phyloP scores from a whole-genome alignment of 108 stramenopile species.

The Bacterosira constricta region DNA sequence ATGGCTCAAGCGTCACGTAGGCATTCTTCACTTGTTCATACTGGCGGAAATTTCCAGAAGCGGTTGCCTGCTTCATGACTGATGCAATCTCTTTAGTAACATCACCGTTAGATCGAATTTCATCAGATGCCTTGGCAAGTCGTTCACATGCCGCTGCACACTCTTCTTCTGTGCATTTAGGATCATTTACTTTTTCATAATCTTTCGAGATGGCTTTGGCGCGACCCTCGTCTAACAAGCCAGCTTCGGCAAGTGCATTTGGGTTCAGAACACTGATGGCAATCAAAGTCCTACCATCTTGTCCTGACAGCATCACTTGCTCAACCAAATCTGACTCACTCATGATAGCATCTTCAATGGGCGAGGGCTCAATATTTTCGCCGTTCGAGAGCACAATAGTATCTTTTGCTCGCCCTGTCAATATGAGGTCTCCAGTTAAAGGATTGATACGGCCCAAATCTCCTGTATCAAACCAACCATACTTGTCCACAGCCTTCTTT shows the following conservation, averaged over 20 bases:
- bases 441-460: constrained; percentile 72
- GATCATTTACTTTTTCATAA: constrained; percentile 74
- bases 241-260: constrained; percentile 63
- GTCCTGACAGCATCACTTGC: constrained; percentile 93
- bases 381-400: constrained; percentile 76
- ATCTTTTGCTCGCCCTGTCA: constrained; percentile 77
- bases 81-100: constrained; percentile 52
- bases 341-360: constrained; percentile 73
- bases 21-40: constrained; percentile 85
- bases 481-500: constrained; percentile 52
- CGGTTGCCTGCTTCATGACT: constrained; percentile 62
- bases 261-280: constrained; percentile 85
- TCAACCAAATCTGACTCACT: constrained; percentile 74
- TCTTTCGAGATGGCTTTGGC: constrained; percentile 55
- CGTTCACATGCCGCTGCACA: constrained; percentile 51
- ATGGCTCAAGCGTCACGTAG: constrained; percentile 89
- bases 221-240: constrained; percentile 55
- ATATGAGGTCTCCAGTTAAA: constrained; percentile 60
- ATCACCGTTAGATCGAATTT: constrained; percentile 56
- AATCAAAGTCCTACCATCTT: constrained; percentile 84
- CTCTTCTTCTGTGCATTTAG: constrained; percentile 73
- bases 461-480: constrained; percentile 79
- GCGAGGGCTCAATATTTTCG: constrained; percentile 63
- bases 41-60: constrained; percentile 55
- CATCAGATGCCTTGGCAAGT: constrained; percentile 58